Evolutionary conservation across 805 yeast species (phyloP), one percentile per base, ranked within the genome.

Genomic region (Danielia reshetovae): DNA sequence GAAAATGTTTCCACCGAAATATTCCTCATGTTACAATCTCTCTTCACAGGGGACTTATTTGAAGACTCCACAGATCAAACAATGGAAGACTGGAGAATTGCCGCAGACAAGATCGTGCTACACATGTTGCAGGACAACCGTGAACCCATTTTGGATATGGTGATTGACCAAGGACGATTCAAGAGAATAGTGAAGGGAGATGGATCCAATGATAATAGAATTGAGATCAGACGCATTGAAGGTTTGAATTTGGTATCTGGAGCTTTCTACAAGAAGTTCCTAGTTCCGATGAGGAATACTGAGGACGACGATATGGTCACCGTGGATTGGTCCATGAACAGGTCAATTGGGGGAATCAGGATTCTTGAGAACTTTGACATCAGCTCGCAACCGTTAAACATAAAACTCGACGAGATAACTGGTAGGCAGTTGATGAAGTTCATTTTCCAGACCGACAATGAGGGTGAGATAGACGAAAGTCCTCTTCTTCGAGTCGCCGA

Each of bases 111-210:
- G 34, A 52, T 68, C 23, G 54, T 62, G 12, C 46, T 66, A 13
- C 70, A 65, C 35, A 55, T 67, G 62, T 45, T 68, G 21, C 62
- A 65, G 34, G 68, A 67, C 43, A 66, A 67, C 35, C 36, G 70
- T 13, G 48, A 54, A 1, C 70, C 72, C 2, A 59, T 67, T 22
- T 32, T 68, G 15, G 70, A 66, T 36, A 36, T 68, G 26, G 61
- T 57, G 2, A 48, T 68, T 42, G 64, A 65, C 4, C 45, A 52
- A 4, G 67, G 70, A 2, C 41, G 43, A 3, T 66, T 52, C 46
- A 51, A 49, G 35, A 36, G 73, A 36, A 32, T 51, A 3, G 52
- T 63, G 17, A 59, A 57, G 29, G 72, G 62, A 22, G 63, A 65
- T 39, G 72, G 70, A 7, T 63, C 70, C 11, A 63, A 68, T 36